Conservation (phyloP, 495 filamentous ascomycete genomes). For the Xylaria cubensis region DNA sequence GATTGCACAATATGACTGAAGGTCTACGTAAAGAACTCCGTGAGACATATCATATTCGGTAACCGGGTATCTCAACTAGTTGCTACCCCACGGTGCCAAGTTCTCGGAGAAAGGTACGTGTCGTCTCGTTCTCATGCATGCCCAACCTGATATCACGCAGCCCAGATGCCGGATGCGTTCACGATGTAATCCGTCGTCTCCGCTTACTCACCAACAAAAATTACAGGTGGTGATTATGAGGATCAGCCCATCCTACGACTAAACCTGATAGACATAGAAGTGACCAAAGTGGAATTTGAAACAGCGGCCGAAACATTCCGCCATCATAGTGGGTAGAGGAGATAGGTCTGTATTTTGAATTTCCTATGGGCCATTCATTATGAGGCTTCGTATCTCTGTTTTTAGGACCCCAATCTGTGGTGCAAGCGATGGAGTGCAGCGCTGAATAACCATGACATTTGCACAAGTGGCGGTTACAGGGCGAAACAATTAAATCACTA, state of each 20-base stretch:
- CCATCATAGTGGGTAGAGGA: not conserved
- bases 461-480: not conserved
- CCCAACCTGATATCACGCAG: not conserved
- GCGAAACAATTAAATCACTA: not conserved
- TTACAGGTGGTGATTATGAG: not conserved
- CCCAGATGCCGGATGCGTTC: not conserved
- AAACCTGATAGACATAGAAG: not conserved
- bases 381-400: not conserved
- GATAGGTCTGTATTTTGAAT: not conserved
- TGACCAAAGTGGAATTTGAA: not conserved
- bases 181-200: slow-evolving; percentile 6
- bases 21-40: not conserved
- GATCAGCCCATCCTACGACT: not conserved
- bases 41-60: slow-evolving; percentile 1
- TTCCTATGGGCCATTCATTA: not conserved
- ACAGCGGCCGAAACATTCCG: not conserved
- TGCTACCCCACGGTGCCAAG: too few species aligned
- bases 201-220: not conserved
- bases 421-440: not conserved
- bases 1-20: not conserved
- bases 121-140: not conserved
- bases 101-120: too few species aligned
- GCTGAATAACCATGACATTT: not conserved
- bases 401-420: not conserved
- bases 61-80: not conserved